Base-by-base conservation (phyloP, 2,329 filamentous ascomycete genomes). In the Alternaria sp. region DNA sequence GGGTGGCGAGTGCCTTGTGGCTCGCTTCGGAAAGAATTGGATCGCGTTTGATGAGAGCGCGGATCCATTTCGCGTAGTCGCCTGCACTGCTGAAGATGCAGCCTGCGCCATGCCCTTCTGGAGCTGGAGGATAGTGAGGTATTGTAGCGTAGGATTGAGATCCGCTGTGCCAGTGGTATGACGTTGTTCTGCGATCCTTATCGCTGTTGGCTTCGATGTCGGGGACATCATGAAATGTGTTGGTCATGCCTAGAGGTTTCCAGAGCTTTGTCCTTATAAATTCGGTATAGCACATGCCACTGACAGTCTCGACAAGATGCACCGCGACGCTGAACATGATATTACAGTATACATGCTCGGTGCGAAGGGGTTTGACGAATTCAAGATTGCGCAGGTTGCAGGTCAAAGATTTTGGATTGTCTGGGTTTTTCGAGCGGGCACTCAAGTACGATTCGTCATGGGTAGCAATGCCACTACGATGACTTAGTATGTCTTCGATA, bases 341-440 rank as follows among this genome's bases (percentile, higher is more conserved):
- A 67, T 87, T 87, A 75, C 79, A 82, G 72, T 87, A 87, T 63
- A 84, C 79, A 50, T 71, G 84, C 11, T 67, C 74, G 0, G 79
- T 81, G 12, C 84, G 78, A 18, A 83, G 73, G 28, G 80, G 64
- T 6, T 74, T 72, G 8, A 73, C 80, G 38, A 82, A 70, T 2
- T 77, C 79, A 5, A 86, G 73, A 65, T 85, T 68, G 4, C 82
- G 79, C 54, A 87, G 67, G 16, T 71, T 71, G 2, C 60, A 58
- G 0, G 64, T 70, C 9, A 72, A 50, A 10, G 67, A 66, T 20
- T 56, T 61, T 8, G 45, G 16, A 32, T 48, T 48, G 18, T 32
- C 45, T 36, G 11, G 32, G 0, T 16, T 1, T 8, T 36, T 36
- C 32, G 14, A 0, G 1, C 32, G 32, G 32, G 32, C 32, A 16